Conservation (phyloP, 306 rosid species). For the Arachis hypogaea region DNA sequence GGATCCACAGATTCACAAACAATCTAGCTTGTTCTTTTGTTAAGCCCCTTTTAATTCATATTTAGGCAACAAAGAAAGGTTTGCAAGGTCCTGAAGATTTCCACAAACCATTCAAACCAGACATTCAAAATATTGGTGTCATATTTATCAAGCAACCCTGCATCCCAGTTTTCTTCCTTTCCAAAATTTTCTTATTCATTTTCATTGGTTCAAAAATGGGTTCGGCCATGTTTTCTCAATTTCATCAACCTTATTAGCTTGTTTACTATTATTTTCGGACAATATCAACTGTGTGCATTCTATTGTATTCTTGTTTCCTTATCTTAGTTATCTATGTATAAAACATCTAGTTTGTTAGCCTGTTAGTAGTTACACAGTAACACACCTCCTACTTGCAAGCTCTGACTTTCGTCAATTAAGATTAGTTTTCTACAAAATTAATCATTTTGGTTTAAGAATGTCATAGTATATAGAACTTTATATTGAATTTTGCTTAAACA, state of each 20-base stretch:
- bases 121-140: constrained; percentile 12
- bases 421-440: constrained; percentile 1
- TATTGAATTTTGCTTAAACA: constrained; percentile 14
- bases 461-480: background rate
- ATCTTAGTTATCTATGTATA: constrained; percentile 8
- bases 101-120: constrained; percentile 3
- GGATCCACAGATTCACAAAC: constrained; percentile 11
- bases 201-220: background rate
- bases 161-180: constrained; percentile 20
- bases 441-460: background rate
- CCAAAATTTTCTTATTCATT: background rate
- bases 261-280: background rate
- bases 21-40: constrained; percentile 1
- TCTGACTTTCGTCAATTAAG: background rate
- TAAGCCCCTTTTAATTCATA: background rate
- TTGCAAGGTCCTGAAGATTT: background rate
- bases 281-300: background rate
- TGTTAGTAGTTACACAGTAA: constrained; percentile 17
- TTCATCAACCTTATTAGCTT: background rate
- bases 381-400: background rate
- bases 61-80: background rate
- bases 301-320: background rate
- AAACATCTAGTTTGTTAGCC: constrained; percentile 12
- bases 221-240: background rate
- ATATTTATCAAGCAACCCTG: background rate